Conservation (phyloP, 1,139 yeast genomes). For the Debaryomyces robertsiae region DNA sequence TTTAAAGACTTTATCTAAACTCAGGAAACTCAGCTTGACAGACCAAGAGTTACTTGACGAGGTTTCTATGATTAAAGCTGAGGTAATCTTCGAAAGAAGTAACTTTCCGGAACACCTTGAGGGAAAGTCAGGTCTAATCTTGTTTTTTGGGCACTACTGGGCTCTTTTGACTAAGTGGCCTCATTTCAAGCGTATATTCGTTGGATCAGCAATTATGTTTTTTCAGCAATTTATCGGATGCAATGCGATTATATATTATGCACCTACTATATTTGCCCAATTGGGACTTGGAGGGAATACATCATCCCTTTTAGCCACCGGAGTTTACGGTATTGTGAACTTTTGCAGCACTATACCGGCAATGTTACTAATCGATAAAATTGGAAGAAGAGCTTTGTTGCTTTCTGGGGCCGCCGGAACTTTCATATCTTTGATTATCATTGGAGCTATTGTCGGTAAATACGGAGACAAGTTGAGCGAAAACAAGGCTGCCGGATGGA, state of each 20-base stretch:
- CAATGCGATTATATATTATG: slow-evolving; percentile 73
- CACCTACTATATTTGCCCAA: slow-evolving; percentile 31
- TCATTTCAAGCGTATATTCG: slow-evolving; percentile 47
- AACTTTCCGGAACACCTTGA: slow-evolving; percentile 9
- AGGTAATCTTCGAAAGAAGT: slow-evolving; percentile 21
- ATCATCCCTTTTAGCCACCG: slow-evolving; percentile 40
- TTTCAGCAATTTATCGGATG: slow-evolving; percentile 74
- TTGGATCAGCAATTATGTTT: slow-evolving; percentile 64
- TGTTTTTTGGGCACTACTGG: slow-evolving; percentile 13
- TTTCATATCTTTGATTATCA: slow-evolving; percentile 19
- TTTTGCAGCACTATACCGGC: slow-evolving; percentile 60
- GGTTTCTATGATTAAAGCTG: slow-evolving; percentile 23
- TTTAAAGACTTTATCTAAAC: slow-evolving; percentile 12
- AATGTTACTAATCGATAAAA: slow-evolving; percentile 23
- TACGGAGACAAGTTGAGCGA: slow-evolving; percentile 17
- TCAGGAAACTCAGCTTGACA: slow-evolving; percentile 15
- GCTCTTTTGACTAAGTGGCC: slow-evolving; percentile 20
- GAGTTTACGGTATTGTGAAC: slow-evolving; percentile 59
- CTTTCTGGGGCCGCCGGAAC: slow-evolving; percentile 16
- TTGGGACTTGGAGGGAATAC: slow-evolving; percentile 21
- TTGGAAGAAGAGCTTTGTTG: slow-evolving; percentile 18
- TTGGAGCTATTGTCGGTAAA: slow-evolving; percentile 62
- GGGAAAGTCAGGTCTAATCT: slow-evolving; percentile 6
- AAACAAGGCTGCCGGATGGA: slow-evolving; percentile 37
- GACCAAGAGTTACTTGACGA: slow-evolving; percentile 20